These are phyloP conservation scores for Alternaria hordeiaustralica DNA, from an alignment of 2,329 filamentous ascomycete genomes.

Conservation along the genomic window DNA sequence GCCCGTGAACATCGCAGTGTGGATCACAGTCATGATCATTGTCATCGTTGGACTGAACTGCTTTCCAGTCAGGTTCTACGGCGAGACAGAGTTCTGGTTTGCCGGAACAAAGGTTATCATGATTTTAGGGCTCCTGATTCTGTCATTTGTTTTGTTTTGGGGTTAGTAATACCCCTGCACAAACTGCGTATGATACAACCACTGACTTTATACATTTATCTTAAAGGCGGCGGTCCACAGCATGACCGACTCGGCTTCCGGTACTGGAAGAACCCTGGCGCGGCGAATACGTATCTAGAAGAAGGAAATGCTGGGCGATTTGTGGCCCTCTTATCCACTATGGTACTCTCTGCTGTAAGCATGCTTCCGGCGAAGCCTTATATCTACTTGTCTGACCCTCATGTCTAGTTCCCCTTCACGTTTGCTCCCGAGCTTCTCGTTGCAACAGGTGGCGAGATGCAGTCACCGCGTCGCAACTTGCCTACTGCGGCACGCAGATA, in stretches of 20 bases:
- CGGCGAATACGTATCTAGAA: slow-evolving; percentile 59
- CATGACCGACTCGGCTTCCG: slow-evolving; percentile 61
- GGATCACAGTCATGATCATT: slow-evolving; percentile 48
- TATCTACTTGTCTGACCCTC: background rate
- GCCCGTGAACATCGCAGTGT: slow-evolving; percentile 40
- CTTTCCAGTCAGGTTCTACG: slow-evolving; percentile 48
- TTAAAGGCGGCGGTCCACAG: slow-evolving; percentile 56
- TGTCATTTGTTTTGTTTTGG: slow-evolving; percentile 63
- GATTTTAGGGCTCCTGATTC: slow-evolving; percentile 55
- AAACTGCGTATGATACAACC: background rate
- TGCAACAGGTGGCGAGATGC: slow-evolving; percentile 65
- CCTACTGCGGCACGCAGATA: slow-evolving; percentile 65
- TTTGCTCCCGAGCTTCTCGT: slow-evolving; percentile 43
- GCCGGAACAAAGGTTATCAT: slow-evolving; percentile 42
- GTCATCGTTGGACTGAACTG: slow-evolving; percentile 45
- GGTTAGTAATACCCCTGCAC: slow-evolving; percentile 25
- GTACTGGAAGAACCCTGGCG: slow-evolving; percentile 64
- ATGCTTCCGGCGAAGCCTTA: background rate
- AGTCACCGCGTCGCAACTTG: slow-evolving; percentile 64
- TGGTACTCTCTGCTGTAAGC: slow-evolving; percentile 60
- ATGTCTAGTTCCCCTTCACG: slow-evolving; percentile 4
- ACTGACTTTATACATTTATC: background rate
- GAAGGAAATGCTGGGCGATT: slow-evolving; percentile 58
- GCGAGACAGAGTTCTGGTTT: slow-evolving; percentile 47
- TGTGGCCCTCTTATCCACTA: slow-evolving; percentile 58